Base-by-base conservation (phyloP, 495 filamentous ascomycete species). In the Hyaloscypha hepaticicola region DNA sequence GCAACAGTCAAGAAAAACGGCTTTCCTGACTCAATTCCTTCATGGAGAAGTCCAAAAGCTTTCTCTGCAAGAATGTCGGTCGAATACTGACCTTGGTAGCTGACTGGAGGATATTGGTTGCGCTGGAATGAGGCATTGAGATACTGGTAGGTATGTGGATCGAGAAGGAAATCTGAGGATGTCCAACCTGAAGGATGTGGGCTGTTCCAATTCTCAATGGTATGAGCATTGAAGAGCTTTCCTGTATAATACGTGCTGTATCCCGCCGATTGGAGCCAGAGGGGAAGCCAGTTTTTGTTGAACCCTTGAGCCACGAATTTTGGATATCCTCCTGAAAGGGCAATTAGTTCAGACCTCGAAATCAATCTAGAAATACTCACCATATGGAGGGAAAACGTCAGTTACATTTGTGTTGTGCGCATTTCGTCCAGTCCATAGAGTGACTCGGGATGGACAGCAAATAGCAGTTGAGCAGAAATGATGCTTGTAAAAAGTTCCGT, bases 371-470 rank as follows among this genome's bases (percentile, higher is more conserved):
- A 28, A 31, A 63, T 27, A 48, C 64, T 64, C 71, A 82, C 83
- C 82, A 59, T 82, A 85, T 33, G 85, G 87, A 19, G 85, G 83
- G 6, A 66, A 78, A 7, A 90, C 82, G 64, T 88, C 85, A 5
- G 87, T 89, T 3, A 90, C 86, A 72, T 90, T 90, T 4, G 87
- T 89, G 65, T 89, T 90, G 66, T 90, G 87, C 8, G 87, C 85
- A 55, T 83, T 78, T 63, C 79, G 79, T 25, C 87, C 87, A 5
- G 85, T 89, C 85, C 81, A 85, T 9, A 88, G 69, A 49, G 77
- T 83, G 8, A 86, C 85, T n/a, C 85, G 72, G 0, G 84, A 85
- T 1, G 85, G 85, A 56, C 85, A 88, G 65, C 85, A 88, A 14
- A 86, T 72, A 0, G 85, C 77, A 12, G 81, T 84, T 0, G 84